Evolutionary conservation across 1,284 basidiomycete species (phyloP), one percentile per base, ranked within the genome.

Genomic region (Puccinia coronata): DNA sequence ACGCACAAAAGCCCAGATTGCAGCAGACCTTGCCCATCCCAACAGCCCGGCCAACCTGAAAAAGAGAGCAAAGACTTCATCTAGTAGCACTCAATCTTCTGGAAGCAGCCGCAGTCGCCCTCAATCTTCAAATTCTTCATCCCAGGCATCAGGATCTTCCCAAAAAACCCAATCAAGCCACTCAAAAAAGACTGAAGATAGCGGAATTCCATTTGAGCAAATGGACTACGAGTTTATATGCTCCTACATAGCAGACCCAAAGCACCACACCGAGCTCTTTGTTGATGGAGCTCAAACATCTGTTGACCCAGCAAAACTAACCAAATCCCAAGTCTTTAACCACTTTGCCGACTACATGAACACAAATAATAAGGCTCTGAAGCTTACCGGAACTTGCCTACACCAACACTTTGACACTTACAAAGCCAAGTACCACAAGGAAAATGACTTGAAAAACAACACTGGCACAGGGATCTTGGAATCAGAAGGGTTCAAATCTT

Each of bases 341-440:
- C 6, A n/a, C 36, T 72, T 72, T 71, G 69, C 43, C 4, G 14
- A 34, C 5, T 71, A 49, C 31, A 25, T 71, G 43, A 49, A 71
- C 25, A 12, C 5, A 3, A 47, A 2, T 12, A 43, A 71, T 31
- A 25, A 3, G 3, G 20, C 2, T 3, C 25, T 74, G 3, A 34
- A 74, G 3, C 36, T 74, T 31, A 74, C 14, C 23, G 72, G 72
- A 5, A 5, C 6, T 2, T 23, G 34, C 12, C 57, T 59, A 20
- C n/a, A 18, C 4, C 73, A 75, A 49, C 5, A 9, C 4, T 63
- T 75, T n/a, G 57, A 16, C 2, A 43, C 55, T 20, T 75, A 63
- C 57, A 75, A 75, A 49, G 18, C n/a, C 11, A 75, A 63, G 18
- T 75, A 28, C 39, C 14, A 20, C 23, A 25, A 41, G 25, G 73